Evolutionary conservation across 2,329 filamentous ascomycete species (phyloP).

Genomic region (Xylariaceae sp.): DNA sequence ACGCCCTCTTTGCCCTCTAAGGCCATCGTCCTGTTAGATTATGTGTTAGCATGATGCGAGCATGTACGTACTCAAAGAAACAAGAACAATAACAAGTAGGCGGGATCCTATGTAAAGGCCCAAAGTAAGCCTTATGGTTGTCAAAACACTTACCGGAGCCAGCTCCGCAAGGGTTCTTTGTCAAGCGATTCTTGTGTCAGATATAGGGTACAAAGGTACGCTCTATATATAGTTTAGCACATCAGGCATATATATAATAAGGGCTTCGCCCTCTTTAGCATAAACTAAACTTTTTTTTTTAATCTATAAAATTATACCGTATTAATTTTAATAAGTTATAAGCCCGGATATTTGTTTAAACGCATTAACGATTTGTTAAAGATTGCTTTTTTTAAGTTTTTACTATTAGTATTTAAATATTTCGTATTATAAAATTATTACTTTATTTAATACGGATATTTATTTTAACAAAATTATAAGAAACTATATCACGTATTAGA

Average conservation of each 20-base stretch:
- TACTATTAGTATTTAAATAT: background rate
- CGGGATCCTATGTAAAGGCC: too few species aligned
- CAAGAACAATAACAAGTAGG: too few species aligned
- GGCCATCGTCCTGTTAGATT: too few species aligned
- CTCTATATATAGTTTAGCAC: background rate
- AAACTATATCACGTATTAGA: background rate
- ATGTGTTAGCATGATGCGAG: too few species aligned
- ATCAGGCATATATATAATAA: background rate
- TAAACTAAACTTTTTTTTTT: background rate
- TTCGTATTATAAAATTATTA: background rate
- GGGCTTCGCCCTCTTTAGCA: background rate
- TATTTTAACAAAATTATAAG: background rate
- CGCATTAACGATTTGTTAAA: too few species aligned
- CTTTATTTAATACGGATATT: background rate
- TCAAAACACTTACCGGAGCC: too few species aligned
- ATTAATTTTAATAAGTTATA: background rate
- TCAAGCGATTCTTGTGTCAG: conserved; percentile 48
- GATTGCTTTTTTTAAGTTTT: too few species aligned
- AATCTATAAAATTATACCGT: background rate
- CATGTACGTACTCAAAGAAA: too few species aligned
- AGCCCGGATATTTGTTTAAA: background rate
- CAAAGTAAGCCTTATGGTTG: too few species aligned
- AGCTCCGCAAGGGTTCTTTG: too few species aligned
- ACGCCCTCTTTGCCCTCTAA: too few species aligned
- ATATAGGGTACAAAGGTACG: background rate